Evolutionary conservation across 106 monocot genomes (phyloP), one percentile per base, ranked within the genome.

Genomic region (Acorus calamus): DNA sequence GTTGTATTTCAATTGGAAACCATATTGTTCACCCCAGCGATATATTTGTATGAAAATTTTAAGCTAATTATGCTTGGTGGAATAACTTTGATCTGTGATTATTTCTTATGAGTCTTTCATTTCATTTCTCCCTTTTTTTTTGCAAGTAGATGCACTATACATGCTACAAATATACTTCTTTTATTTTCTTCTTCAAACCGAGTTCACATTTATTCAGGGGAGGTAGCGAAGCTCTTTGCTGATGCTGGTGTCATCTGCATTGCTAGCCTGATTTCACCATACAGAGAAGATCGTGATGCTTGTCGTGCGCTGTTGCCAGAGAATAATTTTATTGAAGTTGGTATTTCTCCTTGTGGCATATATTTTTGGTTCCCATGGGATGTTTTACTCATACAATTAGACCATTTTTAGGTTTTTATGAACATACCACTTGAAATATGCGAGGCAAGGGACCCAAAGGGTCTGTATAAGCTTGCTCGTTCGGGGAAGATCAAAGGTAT

Each of bases 171-270:
- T 7, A 6, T 7, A 7, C n/a, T 42, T 56, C n/a, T n/a, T 58
- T 49, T 42, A 7, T 4, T 9, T 2, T 4, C 14, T 45, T n/a
- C n/a, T 44, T 43, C 52, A 41, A 3, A 60, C 8, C 55, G 51
- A 44, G 4, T 47, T 62, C 11, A 62, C 62, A 8, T 56, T 54
- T 28, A 68, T 70, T 12, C 57, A 93, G 93, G 93, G 44, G 93
- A 93, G 68, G 86, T 93, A 53, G 89, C 93, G 65, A 93, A 93
- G 61, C 85, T 93, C 7, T 93, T 93, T 77, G 89, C 93, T 11
- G 93, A 93, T 86, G 83, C 86, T 68, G 93, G 93, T 59, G 69
- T 93, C 49, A 93, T 93, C 66, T 93, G 93, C 66, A 93, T 93
- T 66, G 86, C 86, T 12, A 81, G 93, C 73, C 83, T 93, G 73